A percentile compares a stretch with the other conserved stretches of the same genome.
These are phyloP conservation scores for Heimioporus punctisporus DNA, from an alignment of 1,284 basidiomycete genomes.

Conservation along the genomic window DNA sequence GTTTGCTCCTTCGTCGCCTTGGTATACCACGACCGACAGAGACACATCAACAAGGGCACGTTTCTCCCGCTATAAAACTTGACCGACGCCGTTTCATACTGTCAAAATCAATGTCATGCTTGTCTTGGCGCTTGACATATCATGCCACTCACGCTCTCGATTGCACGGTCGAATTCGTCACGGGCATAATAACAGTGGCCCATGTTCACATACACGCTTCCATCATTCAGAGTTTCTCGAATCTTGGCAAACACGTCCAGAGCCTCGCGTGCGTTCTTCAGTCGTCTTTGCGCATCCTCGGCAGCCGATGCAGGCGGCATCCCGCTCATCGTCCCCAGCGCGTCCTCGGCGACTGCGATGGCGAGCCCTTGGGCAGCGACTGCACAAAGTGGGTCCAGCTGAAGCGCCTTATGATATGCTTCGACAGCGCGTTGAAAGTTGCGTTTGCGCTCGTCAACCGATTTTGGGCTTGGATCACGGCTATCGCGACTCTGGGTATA, in stretches of 20 bases:
- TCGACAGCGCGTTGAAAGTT: slow-evolving; percentile 85
- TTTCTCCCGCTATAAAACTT: slow-evolving; percentile 75
- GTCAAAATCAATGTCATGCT: neutral
- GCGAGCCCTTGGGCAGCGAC: slow-evolving; percentile 94
- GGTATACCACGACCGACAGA: slow-evolving; percentile 90
- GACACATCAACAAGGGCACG: slow-evolving; percentile 75
- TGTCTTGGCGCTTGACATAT: too few relatives aligned
- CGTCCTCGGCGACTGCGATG: slow-evolving; percentile 91
- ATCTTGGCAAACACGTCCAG: slow-evolving; percentile 89
- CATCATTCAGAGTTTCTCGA: slow-evolving; percentile 82
- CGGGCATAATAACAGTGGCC: slow-evolving; percentile 92
- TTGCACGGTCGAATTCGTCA: slow-evolving; percentile 93
- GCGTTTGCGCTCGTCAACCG: slow-evolving; percentile 71
- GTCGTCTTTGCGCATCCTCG: slow-evolving; percentile 67
- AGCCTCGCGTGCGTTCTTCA: slow-evolving; percentile 81
- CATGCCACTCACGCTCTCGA: slow-evolving; percentile 88
- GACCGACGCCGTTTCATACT: slow-evolving; percentile 90
- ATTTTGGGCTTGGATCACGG: slow-evolving; percentile 57
- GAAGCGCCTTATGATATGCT: slow-evolving; percentile 89
- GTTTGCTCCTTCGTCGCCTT: slow-evolving; percentile 90
- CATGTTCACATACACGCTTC: slow-evolving; percentile 92
- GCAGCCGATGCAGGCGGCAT: slow-evolving; percentile 45
- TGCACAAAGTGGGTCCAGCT: slow-evolving; percentile 81
- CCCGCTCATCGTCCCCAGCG: slow-evolving; percentile 65
- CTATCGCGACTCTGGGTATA: slow-evolving; percentile 86